phyloP scores from a whole-genome alignment of 805 yeast species.

The Wickerhamia fluorescens region DNA sequence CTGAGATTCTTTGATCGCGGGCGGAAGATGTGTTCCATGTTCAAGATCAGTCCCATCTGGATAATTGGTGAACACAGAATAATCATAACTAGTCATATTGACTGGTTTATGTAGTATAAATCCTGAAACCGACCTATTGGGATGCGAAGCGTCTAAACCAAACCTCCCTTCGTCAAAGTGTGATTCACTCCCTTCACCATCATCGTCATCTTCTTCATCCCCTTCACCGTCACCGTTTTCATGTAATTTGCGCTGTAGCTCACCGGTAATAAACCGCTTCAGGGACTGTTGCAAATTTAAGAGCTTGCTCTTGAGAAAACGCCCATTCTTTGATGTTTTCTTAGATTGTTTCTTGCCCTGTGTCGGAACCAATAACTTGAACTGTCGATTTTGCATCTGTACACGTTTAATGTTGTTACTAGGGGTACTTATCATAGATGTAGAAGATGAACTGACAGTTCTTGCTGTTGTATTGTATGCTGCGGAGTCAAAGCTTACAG shows the following conservation, averaged over 20 bases:
- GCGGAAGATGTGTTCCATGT: conserved; percentile 18
- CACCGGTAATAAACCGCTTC: conserved; percentile 11
- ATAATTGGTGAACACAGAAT: conserved; percentile 26
- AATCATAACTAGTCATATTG: conserved; percentile 28
- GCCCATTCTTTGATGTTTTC: conserved; percentile 18
- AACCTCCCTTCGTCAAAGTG: neutral
- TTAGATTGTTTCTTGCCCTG: conserved; percentile 6
- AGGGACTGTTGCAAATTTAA: conserved; percentile 33
- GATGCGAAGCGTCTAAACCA: conserved; percentile 10
- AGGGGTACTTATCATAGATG: conserved; percentile 35
- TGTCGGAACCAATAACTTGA: conserved; percentile 3
- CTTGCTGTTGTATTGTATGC: conserved; percentile 16
- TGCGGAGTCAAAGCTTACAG: too few relatives aligned
- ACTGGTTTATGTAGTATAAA: conserved; percentile 28
- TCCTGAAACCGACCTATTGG: conserved; percentile 12
- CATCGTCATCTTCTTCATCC: too few relatives aligned
- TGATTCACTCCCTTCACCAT: conserved; percentile 1
- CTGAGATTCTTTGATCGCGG: conserved; percentile 34
- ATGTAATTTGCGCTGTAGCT: too few relatives aligned
- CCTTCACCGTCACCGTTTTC: conserved; percentile 1
- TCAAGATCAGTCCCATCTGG: conserved; percentile 11
- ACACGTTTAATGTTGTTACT: conserved; percentile 32
- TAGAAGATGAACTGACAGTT: conserved; percentile 30
- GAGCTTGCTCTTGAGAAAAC: conserved; percentile 27
- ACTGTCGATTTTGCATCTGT: conserved; percentile 15